A percentile compares a stretch with the other conserved stretches of the same genome.
Conservation (phyloP, 2,329 filamentous ascomycete genomes). For the Fusarium cicatricum region DNA sequence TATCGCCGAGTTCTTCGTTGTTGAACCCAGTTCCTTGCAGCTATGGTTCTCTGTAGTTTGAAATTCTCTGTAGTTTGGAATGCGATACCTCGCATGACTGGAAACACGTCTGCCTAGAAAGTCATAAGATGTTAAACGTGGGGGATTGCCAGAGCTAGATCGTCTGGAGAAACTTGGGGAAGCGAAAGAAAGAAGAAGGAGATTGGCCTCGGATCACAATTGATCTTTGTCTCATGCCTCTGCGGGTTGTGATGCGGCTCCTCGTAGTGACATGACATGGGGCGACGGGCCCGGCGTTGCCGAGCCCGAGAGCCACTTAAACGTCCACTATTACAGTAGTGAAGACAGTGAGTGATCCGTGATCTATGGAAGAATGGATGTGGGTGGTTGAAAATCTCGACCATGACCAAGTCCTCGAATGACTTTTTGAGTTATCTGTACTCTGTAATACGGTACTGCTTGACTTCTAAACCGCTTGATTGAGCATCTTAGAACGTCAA, state of each 20-base stretch:
- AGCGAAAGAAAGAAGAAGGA: neutral
- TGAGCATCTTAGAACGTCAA: too few species aligned
- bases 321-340: too few species aligned
- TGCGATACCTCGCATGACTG: too few species aligned
- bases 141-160: constrained; percentile 7
- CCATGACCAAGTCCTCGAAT: neutral
- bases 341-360: too few species aligned
- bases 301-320: neutral
- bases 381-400: neutral
- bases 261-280: neutral
- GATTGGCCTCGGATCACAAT: neutral
- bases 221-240: neutral
- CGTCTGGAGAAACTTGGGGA: constrained; percentile 25
- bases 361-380: too few species aligned
- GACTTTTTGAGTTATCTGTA: neutral
- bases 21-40: too few species aligned
- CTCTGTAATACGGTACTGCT: neutral
- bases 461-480: neutral
- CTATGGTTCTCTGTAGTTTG: too few species aligned
- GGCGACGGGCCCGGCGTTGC: neutral
- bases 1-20: too few species aligned
- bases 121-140: neutral
- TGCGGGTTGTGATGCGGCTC: constrained; percentile 1
- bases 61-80: too few species aligned
- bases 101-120: too few species aligned